Evolutionary conservation across 2,329 filamentous ascomycete genomes (phyloP).

Genomic region (Diaporthe sp.): DNA sequence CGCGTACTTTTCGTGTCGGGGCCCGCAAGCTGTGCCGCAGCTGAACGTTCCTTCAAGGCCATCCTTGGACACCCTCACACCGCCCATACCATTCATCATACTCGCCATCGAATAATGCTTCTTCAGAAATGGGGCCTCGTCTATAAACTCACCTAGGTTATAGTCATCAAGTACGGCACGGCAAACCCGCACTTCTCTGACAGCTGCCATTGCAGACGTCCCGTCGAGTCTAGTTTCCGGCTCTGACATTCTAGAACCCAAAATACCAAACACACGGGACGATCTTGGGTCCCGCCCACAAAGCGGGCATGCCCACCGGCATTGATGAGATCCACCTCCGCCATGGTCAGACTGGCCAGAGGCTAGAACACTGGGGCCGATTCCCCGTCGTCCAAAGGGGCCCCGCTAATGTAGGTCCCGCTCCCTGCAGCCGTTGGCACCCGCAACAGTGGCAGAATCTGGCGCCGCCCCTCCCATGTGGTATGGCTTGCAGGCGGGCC

Average conservation of each 20-base stretch:
- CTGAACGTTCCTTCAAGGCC: constrained; percentile 19
- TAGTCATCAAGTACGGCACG: not conserved
- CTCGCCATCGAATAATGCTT: not conserved
- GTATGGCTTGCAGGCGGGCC: constrained; percentile 21
- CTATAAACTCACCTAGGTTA: not conserved
- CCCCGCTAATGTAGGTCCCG: constrained; percentile 35
- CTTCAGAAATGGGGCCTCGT: not conserved
- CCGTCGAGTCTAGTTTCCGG: constrained; percentile 13
- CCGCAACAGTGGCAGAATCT: not conserved
- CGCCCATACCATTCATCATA: not conserved
- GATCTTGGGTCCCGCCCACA: constrained; percentile 29
- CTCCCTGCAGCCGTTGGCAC: constrained; percentile 22
- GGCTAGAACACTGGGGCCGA: constrained; percentile 14
- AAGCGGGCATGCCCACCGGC: constrained; percentile 27
- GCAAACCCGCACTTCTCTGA: not conserved
- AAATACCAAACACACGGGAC: constrained; percentile 26
- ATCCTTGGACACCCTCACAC: constrained; percentile 19
- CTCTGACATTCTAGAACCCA: constrained; percentile 26
- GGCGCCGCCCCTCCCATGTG: constrained; percentile 10
- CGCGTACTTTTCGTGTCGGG: constrained; percentile 12
- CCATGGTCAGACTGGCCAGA: constrained; percentile 15
- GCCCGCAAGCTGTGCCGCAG: constrained; percentile 24
- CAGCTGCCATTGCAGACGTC: constrained; percentile 23
- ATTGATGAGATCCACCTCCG: constrained; percentile 32
- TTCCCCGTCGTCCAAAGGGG: constrained; percentile 9